Base-by-base conservation (phyloP, 1,284 basidiomycete genomes). In the Chondrostereum purpureum region DNA sequence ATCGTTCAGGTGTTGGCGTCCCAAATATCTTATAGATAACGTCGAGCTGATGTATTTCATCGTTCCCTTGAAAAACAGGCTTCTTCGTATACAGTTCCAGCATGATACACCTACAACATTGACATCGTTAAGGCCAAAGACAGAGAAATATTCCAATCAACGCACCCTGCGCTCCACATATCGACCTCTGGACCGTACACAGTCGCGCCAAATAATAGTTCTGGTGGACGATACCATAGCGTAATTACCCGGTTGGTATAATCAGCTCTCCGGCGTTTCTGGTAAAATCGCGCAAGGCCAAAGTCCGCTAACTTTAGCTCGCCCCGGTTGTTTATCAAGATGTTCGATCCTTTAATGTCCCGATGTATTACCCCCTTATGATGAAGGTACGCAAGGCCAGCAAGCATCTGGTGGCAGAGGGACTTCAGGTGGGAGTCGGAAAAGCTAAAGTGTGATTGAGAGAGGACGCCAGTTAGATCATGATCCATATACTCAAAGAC, bases 401-500 rank as follows among this genome's bases (percentile, higher is more conserved):
- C 75, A 20, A 99, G 80, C 83, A 99, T 94, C 65, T 99, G 96
- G 50, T 83, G 75, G 58, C 89, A 94, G 39, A 99, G 77, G 0
- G 93, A 96, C 70, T 99, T 99, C 46, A 97, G 73, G 63, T 99
- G 89, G 12, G 88, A 91, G 13, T 82, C 75, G 1, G 79, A 77
- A 60, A 99, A 97, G 36, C 62, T 70, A 56, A 89, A 94, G 62
- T 90, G 81, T 0, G 83, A 91, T 65, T 98, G 94, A 1, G 92
- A 89, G 11, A 99, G 74, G 44, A 99, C 77, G 2, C 97, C 97
- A 2, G 93, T 97, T 43, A 99, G 74, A 61, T 99, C 96, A 63
- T 99, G 95, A 59, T 99, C 93, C 90, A 98, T 93, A 64, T 99
- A 99, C 65, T 99, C 94, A 59, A 99, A 93, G 20, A 99, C 95